These are phyloP conservation scores for Tetradesmus lagerheimii DNA, from an alignment of 139 green algal species.

Conservation along the genomic window DNA sequence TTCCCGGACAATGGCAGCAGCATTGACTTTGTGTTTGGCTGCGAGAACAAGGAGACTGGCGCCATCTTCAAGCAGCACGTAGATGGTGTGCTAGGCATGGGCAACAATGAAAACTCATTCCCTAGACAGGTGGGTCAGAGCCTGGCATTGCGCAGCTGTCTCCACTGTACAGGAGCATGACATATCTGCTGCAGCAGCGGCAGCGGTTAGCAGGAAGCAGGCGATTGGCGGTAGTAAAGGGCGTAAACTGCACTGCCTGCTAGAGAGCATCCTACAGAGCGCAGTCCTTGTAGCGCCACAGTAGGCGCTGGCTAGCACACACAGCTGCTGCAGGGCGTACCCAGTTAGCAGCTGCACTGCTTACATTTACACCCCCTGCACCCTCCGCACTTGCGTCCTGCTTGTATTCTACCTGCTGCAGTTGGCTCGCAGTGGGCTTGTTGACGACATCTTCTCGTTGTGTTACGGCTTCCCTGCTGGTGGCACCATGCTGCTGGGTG, in stretches of 20 bases:
- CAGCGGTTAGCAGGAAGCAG: too few relatives aligned
- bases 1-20: conserved; percentile 56
- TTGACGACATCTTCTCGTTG: conserved; percentile 88
- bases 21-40: conserved; percentile 79
- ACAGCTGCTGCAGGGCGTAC: neutral
- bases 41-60: conserved; percentile 90
- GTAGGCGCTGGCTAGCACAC: too few relatives aligned
- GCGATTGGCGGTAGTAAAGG: too few relatives aligned
- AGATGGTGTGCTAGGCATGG: conserved; percentile 94
- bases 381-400: too few relatives aligned
- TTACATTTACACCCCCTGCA: too few relatives aligned
- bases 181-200: neutral
- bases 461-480: conserved; percentile 86
- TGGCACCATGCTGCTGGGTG: conserved; percentile 64
- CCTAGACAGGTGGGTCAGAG: conserved; percentile 69
- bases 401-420: conserved; percentile 56
- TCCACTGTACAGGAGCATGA: neutral
- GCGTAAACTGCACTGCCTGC: too few relatives aligned
- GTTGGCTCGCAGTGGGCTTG: conserved; percentile 73
- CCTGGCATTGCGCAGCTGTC: neutral
- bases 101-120: conserved; percentile 82
- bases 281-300: too few relatives aligned
- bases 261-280: too few relatives aligned
- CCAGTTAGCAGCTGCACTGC: too few relatives aligned
- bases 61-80: conserved; percentile 92